Evolutionary conservation across 768 basidiomycete species (phyloP).

Genomic region (Erythrobasidium yunnanense): DNA sequence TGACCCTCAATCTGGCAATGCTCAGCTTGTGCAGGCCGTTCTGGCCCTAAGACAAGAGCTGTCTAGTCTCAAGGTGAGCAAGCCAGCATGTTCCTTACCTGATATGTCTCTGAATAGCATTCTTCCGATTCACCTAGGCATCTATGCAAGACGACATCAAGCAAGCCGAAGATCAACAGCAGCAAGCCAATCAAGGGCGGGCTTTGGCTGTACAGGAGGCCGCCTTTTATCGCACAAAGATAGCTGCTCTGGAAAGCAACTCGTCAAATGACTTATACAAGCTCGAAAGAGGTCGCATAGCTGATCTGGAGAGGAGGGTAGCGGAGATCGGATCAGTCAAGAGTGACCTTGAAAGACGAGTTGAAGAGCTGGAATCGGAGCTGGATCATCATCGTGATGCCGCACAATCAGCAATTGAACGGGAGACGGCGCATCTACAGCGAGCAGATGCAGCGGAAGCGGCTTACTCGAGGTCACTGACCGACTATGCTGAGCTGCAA

Average conservation of each 20-base stretch:
- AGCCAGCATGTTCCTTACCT: constrained; percentile 16
- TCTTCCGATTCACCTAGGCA: too few species aligned
- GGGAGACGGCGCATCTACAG: constrained; percentile 60
- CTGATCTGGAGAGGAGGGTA: constrained; percentile 63
- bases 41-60: constrained; percentile 78
- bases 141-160: constrained; percentile 45
- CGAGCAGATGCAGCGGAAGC: constrained; percentile 66
- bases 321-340: constrained; percentile 55
- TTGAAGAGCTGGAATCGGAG: constrained; percentile 52
- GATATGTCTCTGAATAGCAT: not conserved
- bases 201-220: constrained; percentile 79
- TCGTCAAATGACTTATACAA: constrained; percentile 56
- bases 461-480: constrained; percentile 52
- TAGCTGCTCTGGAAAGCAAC: constrained; percentile 68
- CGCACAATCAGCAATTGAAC: constrained; percentile 68
- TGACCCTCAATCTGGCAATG: constrained; percentile 36
- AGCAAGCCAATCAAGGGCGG: constrained; percentile 67
- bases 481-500: constrained; percentile 62
- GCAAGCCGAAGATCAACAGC: constrained; percentile 62
- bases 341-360: constrained; percentile 56
- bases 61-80: constrained; percentile 67
- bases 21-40: constrained; percentile 57
- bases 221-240: constrained; percentile 87
- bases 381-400: constrained; percentile 43
- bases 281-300: constrained; percentile 65